Evolutionary conservation across 2,329 filamentous ascomycete species (phyloP), one percentile per base, ranked within the genome.

Genomic region (Botrytis medusae): DNA sequence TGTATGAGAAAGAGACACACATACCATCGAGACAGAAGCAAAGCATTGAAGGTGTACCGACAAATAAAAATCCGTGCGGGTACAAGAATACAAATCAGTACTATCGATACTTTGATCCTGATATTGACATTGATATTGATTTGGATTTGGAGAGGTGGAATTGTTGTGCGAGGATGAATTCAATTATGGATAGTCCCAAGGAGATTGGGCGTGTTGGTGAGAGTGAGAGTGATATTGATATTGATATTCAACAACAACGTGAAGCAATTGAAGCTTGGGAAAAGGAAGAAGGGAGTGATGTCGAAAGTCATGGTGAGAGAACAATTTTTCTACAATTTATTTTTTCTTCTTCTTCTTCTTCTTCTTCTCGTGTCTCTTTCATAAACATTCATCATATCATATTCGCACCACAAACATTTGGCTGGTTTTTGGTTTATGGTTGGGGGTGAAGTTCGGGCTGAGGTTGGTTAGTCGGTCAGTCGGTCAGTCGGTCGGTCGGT

Each of bases 141-240:
- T 37, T 67, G 44, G 63, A 48, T 29, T 20, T 72, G 25, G 63
- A 69, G 12, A 62, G 34, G 71, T 72, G 71, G 71, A 72, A 72
- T 61, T 69, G 64, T n/a, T 69, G 71, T n/a, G 71, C 64, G 29
- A 62, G 71, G 40, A 67, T 67, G 70, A 67, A 72, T 67, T 60
- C 37, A 57, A 62, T 54, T 1, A 57, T 62, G 32, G 54, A 54
- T 25, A 29, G n/a, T 18, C n/a, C n/a, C 14, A 40, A n/a, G 25
- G 25, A 40, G 18, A 34, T 48, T 48, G 42, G 9, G 42, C n/a
- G 48, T 44, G 32, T 32, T 34, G 14, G 48, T 18, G 37, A 14
- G 32, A 22, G 48, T 12, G 37, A 14, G 32, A 18, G 18, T 32
- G 40, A 40, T 25, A n/a, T 14, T 32, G 40, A 40, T 25, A n/a